phyloP scores from a whole-genome alignment of 164 flowering plant species.

The Litsea cubeba region DNA sequence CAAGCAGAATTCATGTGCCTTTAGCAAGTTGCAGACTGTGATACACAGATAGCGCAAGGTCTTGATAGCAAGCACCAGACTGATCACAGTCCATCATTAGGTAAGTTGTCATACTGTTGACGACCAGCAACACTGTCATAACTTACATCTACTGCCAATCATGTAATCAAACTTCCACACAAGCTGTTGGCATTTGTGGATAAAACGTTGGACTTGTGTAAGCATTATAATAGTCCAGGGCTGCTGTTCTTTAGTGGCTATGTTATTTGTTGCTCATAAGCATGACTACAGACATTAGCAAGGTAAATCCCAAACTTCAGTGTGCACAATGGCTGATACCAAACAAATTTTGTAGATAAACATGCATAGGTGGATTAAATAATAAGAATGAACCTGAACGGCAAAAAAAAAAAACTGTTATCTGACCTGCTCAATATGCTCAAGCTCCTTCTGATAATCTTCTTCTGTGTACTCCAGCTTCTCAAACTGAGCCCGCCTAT shows the following conservation, averaged over 20 bases:
- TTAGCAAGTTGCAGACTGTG: not conserved
- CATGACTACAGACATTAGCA: not conserved
- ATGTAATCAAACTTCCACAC: not conserved
- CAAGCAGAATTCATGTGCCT: not conserved
- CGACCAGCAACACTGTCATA: not conserved
- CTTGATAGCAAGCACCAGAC: not conserved
- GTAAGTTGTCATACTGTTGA: constrained; percentile 1
- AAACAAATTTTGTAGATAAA: not conserved
- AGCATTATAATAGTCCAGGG: not conserved
- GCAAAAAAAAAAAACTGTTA: not conserved
- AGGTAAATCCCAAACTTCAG: not conserved
- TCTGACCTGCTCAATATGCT: constrained; percentile 87
- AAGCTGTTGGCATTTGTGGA: not conserved
- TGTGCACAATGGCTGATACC: not conserved
- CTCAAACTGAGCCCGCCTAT: constrained; percentile 96
- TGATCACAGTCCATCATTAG: not conserved
- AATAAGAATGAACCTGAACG: not conserved
- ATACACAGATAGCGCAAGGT: constrained; percentile 1
- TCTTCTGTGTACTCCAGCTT: constrained; percentile 86
- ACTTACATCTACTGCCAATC: not conserved
- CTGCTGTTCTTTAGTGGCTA: not conserved
- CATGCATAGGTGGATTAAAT: not conserved
- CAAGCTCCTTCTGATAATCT: constrained; percentile 93
- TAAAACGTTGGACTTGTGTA: not conserved
- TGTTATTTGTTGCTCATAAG: not conserved